These are phyloP conservation scores for Styphnolobium japonicum DNA, from an alignment of 306 rosid genomes.

Conservation along the genomic window DNA sequence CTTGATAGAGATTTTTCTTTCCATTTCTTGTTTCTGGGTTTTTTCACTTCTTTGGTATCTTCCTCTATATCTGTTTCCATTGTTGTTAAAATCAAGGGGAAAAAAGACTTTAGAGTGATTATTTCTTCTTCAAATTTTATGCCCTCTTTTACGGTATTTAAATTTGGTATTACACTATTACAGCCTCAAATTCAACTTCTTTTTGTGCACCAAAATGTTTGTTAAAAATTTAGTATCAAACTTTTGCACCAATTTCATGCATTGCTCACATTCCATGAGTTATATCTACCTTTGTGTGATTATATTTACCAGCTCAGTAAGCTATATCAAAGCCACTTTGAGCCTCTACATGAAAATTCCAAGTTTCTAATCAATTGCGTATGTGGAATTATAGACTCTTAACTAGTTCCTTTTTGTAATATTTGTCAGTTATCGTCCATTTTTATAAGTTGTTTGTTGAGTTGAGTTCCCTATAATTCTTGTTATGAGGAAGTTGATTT, in stretches of 20 bases:
- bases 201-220: too few relatives aligned
- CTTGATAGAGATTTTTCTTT: conserved; percentile 69
- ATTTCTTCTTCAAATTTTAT: not conserved
- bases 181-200: too few relatives aligned
- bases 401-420: not conserved
- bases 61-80: not conserved
- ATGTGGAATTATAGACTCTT: not conserved
- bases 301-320: too few relatives aligned
- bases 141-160: not conserved
- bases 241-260: too few relatives aligned
- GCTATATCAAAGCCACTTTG: too few relatives aligned
- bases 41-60: not conserved
- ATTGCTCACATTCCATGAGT: too few relatives aligned
- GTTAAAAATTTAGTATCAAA: too few relatives aligned
- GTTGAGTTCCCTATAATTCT: conserved; percentile 1
- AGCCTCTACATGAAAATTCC: not conserved
- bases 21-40: not conserved
- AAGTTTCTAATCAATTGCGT: not conserved
- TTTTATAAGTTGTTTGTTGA: not conserved
- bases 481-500: conserved; percentile 6
- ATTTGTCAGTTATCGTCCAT: not conserved
- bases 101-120: not conserved
- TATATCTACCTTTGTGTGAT: not conserved
- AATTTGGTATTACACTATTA: too few relatives aligned
- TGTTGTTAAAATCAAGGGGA: not conserved